phyloP scores from a whole-genome alignment of 768 basidiomycete genomes.

The Tylopilus subfusipes region DNA sequence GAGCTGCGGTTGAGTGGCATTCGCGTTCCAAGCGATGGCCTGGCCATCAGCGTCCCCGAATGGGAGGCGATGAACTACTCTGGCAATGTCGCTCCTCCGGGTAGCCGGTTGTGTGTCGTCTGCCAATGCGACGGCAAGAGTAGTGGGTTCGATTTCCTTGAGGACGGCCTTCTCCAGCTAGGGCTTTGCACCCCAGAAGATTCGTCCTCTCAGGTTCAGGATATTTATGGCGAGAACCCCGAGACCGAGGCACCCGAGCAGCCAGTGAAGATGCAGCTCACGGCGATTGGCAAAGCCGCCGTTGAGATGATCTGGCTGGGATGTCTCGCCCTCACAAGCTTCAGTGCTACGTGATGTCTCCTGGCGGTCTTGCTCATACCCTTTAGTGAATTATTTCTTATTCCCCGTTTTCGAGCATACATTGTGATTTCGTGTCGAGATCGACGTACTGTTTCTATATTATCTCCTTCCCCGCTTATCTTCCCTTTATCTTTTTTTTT shows the following conservation, averaged over 20 bases:
- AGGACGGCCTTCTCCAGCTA: conserved; percentile 73
- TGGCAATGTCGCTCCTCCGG: conserved; percentile 27
- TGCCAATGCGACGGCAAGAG: conserved; percentile 61
- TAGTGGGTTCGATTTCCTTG: conserved; percentile 71
- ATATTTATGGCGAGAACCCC: conserved; percentile 16
- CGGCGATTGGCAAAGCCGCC: conserved; percentile 46
- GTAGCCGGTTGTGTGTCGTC: conserved; percentile 42
- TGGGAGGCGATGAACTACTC: conserved; percentile 42
- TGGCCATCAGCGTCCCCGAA: conserved; percentile 63
- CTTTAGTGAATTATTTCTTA: conserved; percentile 4
- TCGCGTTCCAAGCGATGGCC: conserved; percentile 66
- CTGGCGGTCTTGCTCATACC: neutral
- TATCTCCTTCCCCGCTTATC: neutral
- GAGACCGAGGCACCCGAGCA: conserved; percentile 31
- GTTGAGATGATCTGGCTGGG: conserved; percentile 57
- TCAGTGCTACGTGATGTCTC: conserved; percentile 23
- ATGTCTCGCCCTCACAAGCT: conserved; percentile 48
- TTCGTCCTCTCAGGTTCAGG: neutral
- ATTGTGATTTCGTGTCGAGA: neutral
- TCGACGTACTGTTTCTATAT: neutral
- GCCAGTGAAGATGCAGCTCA: conserved; percentile 42
- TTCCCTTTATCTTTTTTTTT: neutral
- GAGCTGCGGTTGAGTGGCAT: conserved; percentile 73
- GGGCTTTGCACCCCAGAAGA: conserved; percentile 52
- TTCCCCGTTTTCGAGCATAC: neutral